Conservation (phyloP, 2,329 filamentous ascomycete genomes). For the Ilyonectria destructans region DNA sequence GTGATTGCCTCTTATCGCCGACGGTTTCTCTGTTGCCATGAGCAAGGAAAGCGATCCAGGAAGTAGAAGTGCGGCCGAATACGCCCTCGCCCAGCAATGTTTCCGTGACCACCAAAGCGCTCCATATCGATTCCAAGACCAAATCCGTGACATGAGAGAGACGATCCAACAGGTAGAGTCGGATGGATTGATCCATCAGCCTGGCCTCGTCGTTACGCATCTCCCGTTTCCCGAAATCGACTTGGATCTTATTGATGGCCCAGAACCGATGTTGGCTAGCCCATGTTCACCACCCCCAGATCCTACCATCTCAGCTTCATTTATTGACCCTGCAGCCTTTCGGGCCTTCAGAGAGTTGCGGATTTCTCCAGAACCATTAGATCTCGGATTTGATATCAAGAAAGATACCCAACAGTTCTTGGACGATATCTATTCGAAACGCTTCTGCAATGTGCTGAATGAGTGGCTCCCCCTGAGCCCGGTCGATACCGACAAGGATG, state of each 20-base stretch:
- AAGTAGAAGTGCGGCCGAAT: slow-evolving; percentile 43
- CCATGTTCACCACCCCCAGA: neutral
- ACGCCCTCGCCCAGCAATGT: slow-evolving; percentile 48
- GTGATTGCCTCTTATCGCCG: neutral
- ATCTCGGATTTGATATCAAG: slow-evolving; percentile 42
- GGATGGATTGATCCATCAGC: slow-evolving; percentile 44
- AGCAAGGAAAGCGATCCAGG: neutral
- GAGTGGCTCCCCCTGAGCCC: slow-evolving; percentile 53
- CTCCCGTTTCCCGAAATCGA: slow-evolving; percentile 38
- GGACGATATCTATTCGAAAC: slow-evolving; percentile 36
- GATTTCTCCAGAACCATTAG: slow-evolving; percentile 44
- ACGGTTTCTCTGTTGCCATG: neutral
- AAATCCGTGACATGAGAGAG: slow-evolving; percentile 40
- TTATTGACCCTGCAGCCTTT: slow-evolving; percentile 13
- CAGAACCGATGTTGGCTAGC: neutral
- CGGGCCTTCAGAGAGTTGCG: slow-evolving; percentile 29
- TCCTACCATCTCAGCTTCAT: neutral
- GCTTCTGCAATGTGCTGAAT: slow-evolving; percentile 38
- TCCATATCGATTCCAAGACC: slow-evolving; percentile 50
- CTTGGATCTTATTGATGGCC: slow-evolving; percentile 20
- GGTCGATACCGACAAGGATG: slow-evolving; percentile 45
- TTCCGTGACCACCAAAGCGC: slow-evolving; percentile 46
- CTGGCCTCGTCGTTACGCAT: slow-evolving; percentile 33
- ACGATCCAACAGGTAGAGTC: slow-evolving; percentile 23
- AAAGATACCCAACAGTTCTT: slow-evolving; percentile 46